These are phyloP conservation scores for Pyrus hybrid DNA, from an alignment of 331 rosid species.

Conservation along the genomic window DNA sequence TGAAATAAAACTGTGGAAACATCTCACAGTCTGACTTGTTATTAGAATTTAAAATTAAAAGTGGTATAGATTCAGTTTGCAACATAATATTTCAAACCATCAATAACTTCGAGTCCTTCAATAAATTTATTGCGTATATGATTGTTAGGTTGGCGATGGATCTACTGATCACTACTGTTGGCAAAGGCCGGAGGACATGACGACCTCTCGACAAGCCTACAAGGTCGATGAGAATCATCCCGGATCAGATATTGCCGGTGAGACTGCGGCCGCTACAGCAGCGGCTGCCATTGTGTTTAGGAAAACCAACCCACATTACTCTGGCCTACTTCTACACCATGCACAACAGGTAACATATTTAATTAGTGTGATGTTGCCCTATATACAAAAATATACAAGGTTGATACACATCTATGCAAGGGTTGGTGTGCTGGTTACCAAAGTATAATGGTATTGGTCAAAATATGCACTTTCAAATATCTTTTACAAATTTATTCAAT, in stretches of 20 bases:
- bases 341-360: constrained; percentile 52
- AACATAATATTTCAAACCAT: neutral
- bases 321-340: constrained; percentile 63
- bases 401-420: neutral
- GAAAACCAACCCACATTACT: constrained; percentile 67
- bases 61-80: neutral
- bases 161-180: constrained; percentile 83
- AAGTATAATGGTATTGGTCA: neutral
- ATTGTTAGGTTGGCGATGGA: constrained; percentile 72
- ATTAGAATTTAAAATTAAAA: neutral
- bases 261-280: constrained; percentile 68
- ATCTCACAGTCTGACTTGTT: neutral
- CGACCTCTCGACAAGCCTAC: constrained; percentile 65
- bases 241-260: constrained; percentile 78
- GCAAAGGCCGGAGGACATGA: constrained; percentile 93
- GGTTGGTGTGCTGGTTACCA: constrained; percentile 8
- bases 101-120: neutral
- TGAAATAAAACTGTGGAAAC: neutral
- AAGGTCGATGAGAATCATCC: constrained; percentile 50
- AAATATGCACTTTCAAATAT: neutral
- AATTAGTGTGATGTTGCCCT: neutral
- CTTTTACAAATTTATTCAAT: neutral
- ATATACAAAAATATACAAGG: neutral
- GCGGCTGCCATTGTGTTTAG: constrained; percentile 64
- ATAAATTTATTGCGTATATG: neutral